Evolutionary conservation across 73 alveolate species (phyloP).

Genomic region (Breviolum minutum): DNA sequence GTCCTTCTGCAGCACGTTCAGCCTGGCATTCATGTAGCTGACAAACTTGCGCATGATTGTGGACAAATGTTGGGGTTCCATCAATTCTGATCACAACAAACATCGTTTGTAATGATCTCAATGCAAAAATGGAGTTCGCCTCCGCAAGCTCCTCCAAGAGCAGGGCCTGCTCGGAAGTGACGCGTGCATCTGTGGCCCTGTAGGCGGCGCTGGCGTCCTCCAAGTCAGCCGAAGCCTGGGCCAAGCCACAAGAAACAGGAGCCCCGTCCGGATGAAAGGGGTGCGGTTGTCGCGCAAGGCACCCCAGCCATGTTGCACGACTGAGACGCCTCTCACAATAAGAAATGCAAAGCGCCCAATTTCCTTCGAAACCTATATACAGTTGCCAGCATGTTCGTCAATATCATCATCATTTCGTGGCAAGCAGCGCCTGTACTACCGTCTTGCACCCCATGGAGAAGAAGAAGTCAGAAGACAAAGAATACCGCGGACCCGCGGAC

Average conservation of each 20-base stretch:
- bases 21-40: neutral
- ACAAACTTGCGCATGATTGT: neutral
- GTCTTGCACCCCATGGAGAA: no score
- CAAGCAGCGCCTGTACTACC: no score
- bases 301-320: neutral
- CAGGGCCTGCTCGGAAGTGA: neutral
- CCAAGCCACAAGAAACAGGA: neutral
- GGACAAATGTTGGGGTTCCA: neutral
- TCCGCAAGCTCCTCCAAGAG: constrained; percentile 29
- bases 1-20: neutral
- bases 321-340: neutral
- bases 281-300: neutral
- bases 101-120: no score
- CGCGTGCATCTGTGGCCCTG: constrained; percentile 81
- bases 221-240: constrained; percentile 67
- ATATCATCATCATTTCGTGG: no score
- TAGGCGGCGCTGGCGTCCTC: constrained; percentile 82
- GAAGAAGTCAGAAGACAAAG: no score
- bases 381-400: neutral
- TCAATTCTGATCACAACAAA: neutral
- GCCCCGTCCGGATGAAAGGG: neutral
- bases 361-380: neutral
- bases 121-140: constrained; percentile 5
- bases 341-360: neutral
- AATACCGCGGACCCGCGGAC: no score